Evolutionary conservation across 352 stramenopile species (phyloP).

Genomic region (Phytophthora pluvialis): DNA sequence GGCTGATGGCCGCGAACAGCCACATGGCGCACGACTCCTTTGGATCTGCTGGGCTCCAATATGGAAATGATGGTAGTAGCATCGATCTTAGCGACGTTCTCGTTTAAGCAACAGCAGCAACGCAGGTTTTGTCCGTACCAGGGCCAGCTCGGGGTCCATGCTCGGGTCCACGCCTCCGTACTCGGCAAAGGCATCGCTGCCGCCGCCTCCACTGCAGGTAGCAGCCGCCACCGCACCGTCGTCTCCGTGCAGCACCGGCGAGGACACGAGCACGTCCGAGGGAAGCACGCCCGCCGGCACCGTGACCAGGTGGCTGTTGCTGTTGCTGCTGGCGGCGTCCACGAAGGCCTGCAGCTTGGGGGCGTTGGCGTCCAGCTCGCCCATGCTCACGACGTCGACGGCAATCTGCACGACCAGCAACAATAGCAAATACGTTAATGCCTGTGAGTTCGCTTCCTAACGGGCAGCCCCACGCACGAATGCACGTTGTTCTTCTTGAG

Average conservation of each 20-base stretch:
- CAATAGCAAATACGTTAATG: no score
- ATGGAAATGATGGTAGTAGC: constrained; percentile 37
- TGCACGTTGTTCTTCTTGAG: constrained; percentile 99
- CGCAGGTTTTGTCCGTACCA: constrained; percentile 76
- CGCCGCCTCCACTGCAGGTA: constrained; percentile 36
- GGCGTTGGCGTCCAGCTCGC: constrained; percentile 93
- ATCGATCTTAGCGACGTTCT: no score
- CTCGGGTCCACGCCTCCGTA: constrained; percentile 98
- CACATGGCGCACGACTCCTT: constrained; percentile 39
- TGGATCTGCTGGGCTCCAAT: constrained; percentile 22
- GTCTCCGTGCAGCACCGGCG: constrained; percentile 93
- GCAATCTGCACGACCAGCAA: constrained; percentile 77
- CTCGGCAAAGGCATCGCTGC: constrained; percentile 88
- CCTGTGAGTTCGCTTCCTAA: no score
- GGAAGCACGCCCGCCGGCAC: constrained; percentile 96
- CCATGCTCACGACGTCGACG: constrained; percentile 98
- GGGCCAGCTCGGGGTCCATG: constrained; percentile 98
- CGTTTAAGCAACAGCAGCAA: constrained; percentile 2
- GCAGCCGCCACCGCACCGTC: constrained; percentile 60
- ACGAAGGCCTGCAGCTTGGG: constrained; percentile 91
- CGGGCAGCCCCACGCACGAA: no score
- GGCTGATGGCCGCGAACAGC: constrained; percentile 57
- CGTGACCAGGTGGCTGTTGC: constrained; percentile 96
- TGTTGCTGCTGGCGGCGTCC: constrained; percentile 94
- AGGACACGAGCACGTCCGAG: constrained; percentile 97